phyloP scores from a whole-genome alignment of 495 filamentous ascomycete genomes.

The Cryomyces minteri region DNA sequence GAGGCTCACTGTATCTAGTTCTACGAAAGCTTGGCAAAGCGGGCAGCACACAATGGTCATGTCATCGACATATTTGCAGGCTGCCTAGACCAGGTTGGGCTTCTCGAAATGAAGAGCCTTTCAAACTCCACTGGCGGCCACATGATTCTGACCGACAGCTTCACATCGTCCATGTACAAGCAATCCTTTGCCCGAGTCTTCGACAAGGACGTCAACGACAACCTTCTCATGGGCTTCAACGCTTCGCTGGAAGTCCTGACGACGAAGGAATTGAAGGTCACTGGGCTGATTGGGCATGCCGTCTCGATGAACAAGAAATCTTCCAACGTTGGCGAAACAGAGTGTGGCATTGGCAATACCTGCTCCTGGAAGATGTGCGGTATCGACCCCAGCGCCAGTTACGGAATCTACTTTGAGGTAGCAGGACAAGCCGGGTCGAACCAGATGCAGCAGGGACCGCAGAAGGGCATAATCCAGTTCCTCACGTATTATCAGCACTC shows the following conservation, averaged over 20 bases:
- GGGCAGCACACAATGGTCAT: constrained; percentile 90
- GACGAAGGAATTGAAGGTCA: constrained; percentile 97
- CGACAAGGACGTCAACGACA: constrained; percentile 88
- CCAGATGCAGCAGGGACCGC: constrained; percentile 67
- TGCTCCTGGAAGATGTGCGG: constrained; percentile 99
- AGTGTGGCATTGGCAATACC: constrained; percentile 96
- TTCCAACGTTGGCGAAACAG: constrained; percentile 88
- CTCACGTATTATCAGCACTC: constrained; percentile 98
- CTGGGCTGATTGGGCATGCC: constrained; percentile 92
- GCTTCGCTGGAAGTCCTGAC: constrained; percentile 91
- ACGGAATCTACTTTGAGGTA: constrained; percentile 95
- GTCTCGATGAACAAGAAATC: constrained; percentile 97
- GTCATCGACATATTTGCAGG: constrained; percentile 96
- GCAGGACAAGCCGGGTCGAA: constrained; percentile 82
- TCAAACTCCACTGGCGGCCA: constrained; percentile 93
- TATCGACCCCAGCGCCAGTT: constrained; percentile 84
- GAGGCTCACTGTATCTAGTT: constrained; percentile 38
- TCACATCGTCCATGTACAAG: constrained; percentile 99
- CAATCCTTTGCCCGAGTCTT: constrained; percentile 96
- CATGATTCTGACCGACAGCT: constrained; percentile 97
- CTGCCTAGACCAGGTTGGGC: constrained; percentile 93
- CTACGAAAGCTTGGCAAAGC: constrained; percentile 92
- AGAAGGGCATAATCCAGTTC: constrained; percentile 96
- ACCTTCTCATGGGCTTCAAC: constrained; percentile 96
- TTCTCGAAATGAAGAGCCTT: constrained; percentile 97